phyloP scores from a whole-genome alignment of 2,329 filamentous ascomycete genomes.

The Capronia epimyces region DNA sequence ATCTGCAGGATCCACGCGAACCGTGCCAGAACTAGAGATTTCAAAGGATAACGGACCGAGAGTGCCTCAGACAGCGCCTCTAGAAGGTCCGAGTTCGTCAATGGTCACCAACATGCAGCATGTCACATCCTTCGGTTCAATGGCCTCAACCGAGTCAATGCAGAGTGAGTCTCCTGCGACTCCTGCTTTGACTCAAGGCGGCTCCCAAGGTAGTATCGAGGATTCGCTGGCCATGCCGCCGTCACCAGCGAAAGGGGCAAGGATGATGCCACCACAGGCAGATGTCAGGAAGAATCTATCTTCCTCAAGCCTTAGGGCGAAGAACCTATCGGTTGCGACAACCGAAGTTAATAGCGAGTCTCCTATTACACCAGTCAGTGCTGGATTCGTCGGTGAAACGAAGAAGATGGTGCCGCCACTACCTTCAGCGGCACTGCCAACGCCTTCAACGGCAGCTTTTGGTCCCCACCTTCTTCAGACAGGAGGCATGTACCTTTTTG shows the following conservation, averaged over 20 bases:
- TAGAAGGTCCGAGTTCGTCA: constrained; percentile 1
- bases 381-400: constrained; percentile 53
- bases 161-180: constrained; percentile 40
- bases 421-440: constrained; percentile 58
- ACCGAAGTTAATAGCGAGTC: constrained; percentile 61
- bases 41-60: not conserved
- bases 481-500: constrained; percentile 74
- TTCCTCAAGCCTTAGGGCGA: constrained; percentile 63
- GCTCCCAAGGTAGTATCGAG: constrained; percentile 43
- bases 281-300: constrained; percentile 62
- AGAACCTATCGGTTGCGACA: constrained; percentile 64
- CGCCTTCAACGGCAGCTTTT: constrained; percentile 59
- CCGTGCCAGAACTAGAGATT: constrained; percentile 32
- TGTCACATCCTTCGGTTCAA: constrained; percentile 21
- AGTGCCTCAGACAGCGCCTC: constrained; percentile 7
- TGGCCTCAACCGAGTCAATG: constrained; percentile 33
- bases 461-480: constrained; percentile 52
- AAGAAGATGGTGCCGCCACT: constrained; percentile 44
- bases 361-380: constrained; percentile 67
- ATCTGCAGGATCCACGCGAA: constrained; percentile 29
- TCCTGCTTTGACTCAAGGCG: constrained; percentile 39
- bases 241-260: constrained; percentile 30
- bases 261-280: constrained; percentile 23
- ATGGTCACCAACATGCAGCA: constrained; percentile 16
- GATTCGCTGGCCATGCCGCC: constrained; percentile 32